Conservation (phyloP, 2,329 filamentous ascomycete species). For the Parasarocladium wereldwijsianum region DNA sequence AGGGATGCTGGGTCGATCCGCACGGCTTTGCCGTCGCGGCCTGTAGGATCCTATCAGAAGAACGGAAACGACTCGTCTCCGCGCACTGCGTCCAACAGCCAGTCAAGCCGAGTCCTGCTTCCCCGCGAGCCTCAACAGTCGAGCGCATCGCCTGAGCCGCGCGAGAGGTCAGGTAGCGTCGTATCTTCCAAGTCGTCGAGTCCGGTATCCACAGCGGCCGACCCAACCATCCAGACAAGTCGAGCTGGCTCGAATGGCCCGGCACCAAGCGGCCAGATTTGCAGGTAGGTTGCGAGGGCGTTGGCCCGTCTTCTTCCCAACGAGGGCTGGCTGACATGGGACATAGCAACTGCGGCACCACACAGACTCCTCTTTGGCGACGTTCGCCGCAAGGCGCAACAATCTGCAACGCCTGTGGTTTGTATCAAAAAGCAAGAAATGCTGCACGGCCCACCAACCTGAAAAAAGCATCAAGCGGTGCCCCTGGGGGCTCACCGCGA, state of each 20-base stretch:
- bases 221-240: constrained; percentile 7
- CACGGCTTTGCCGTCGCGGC: constrained; percentile 23
- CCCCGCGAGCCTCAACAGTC: constrained; percentile 3
- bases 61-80: constrained; percentile 7
- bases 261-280: constrained; percentile 46
- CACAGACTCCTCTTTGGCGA: constrained; percentile 86
- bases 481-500: constrained; percentile 26
- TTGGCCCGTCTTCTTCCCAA: constrained; percentile 1
- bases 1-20: constrained; percentile 17
- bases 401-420: constrained; percentile 93
- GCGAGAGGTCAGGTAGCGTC: constrained; percentile 12
- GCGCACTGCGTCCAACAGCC: background rate
- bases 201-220: constrained; percentile 10
- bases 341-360: constrained; percentile 82
- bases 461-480: constrained; percentile 54
- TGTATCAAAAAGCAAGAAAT: constrained; percentile 90
- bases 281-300: constrained; percentile 42
- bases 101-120: background rate
- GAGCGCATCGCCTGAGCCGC: constrained; percentile 13
- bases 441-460: constrained; percentile 79
- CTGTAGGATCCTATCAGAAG: constrained; percentile 17
- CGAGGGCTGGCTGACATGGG: constrained; percentile 5
- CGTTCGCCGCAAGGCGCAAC: constrained; percentile 84
- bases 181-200: constrained; percentile 13
- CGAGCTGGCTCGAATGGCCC: constrained; percentile 7